phyloP scores from a whole-genome alignment of 768 basidiomycete genomes.

The Lentinula raphanica region DNA sequence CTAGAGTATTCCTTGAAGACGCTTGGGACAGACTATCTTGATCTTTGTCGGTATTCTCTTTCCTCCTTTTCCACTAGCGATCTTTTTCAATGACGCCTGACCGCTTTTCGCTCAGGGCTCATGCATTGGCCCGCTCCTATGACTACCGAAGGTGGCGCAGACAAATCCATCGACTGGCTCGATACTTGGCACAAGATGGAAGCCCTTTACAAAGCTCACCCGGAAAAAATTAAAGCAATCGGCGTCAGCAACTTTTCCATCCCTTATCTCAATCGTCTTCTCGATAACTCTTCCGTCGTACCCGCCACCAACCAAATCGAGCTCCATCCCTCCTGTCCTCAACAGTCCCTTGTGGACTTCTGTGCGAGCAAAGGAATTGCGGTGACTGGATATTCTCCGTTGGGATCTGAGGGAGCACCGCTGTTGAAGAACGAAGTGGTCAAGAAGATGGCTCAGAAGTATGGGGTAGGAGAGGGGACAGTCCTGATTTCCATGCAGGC shows the following conservation, averaged over 20 bases:
- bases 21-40: conserved; percentile 72
- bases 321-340: conserved; percentile 67
- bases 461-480: conserved; percentile 56
- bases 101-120: conserved; percentile 39
- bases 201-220: conserved; percentile 54
- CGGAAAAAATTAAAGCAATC: conserved; percentile 73
- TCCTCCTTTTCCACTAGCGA: not conserved
- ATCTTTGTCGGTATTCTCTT: conserved; percentile 54
- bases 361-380: conserved; percentile 62
- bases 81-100: no score
- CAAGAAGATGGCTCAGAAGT: conserved; percentile 54
- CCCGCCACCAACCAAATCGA: conserved; percentile 83
- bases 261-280: conserved; percentile 55
- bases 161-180: conserved; percentile 56
- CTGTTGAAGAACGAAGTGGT: conserved; percentile 59
- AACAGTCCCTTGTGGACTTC: conserved; percentile 58
- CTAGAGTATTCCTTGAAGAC: conserved; percentile 62
- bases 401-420: conserved; percentile 68
- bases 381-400: conserved; percentile 74
- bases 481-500: conserved; percentile 71
- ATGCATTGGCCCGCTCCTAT: conserved; percentile 85
- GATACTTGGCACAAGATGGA: conserved; percentile 80
- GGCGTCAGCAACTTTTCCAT: conserved; percentile 74
- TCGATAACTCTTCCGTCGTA: conserved; percentile 49
- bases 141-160: conserved; percentile 47